Evolutionary conservation across 495 filamentous ascomycete genomes (phyloP), one percentile per base, ranked within the genome.

Genomic region (Oleoguttula mirabilis): DNA sequence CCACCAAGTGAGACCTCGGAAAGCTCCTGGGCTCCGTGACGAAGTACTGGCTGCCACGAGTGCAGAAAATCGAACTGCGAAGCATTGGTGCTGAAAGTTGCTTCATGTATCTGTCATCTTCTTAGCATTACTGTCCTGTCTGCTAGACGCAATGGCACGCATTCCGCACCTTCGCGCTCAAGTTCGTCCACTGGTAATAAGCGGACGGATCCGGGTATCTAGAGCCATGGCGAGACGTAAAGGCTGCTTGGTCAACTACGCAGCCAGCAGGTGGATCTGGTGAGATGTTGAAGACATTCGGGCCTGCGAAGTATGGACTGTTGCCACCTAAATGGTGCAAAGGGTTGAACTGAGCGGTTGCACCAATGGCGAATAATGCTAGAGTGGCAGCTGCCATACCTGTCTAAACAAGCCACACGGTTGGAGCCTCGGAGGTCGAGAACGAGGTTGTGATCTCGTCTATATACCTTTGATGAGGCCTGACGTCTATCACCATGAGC

Each of bases 151-250:
- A n/a, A 43, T 14, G 17, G 7, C 7, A 28, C 7, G 25, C 7
- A 28, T 28, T 28, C 25, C 40, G 22, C 22, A 45, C 41, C 33
- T 45, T 45, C 17, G 21, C 21, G 20, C 23, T 30, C 32, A 45
- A 21, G 19, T 25, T 38, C 10, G 17, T 23, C 41, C 41, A 45
- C 8, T 3, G 3, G 17, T 38, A 17, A 23, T 36, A 45, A 15
- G 41, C 11, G 8, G 70, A 68, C 14, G 60, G 53, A 41, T 76
- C 72, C 11, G 72, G 72, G 38, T 66, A 76, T 39, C 74, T 59
- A 47, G 68, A 73, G 15, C 73, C 74, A 50, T 76, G 74, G 38
- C 73, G 66, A 21, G 66, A 63, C 23, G 70, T 50, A 47, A 72
- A 76, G 20, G 66, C 66, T 17, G 66, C 71, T 44, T 69, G 66